Evolutionary conservation across 1,284 basidiomycete genomes (phyloP), one percentile per base, ranked within the genome.

Genomic region (Cystobasidium pallidum): DNA sequence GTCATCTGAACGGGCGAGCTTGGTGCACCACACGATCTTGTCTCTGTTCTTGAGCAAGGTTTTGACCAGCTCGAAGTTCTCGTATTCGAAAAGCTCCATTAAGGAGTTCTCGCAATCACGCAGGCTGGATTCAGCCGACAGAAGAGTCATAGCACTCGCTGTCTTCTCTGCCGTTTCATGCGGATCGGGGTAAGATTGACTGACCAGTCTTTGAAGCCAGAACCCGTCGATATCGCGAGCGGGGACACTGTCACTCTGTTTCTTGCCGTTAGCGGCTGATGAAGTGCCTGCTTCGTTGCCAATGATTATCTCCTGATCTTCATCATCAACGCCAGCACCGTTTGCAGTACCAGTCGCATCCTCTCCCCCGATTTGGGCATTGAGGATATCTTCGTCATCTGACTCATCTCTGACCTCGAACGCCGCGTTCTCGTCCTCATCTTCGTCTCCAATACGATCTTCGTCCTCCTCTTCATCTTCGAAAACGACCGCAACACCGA

Each of bases 1-100:
- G 0, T 91, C 91, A 77, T 91, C 89, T 63, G 90, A 90, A 52
- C 94, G 87, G 79, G 93, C 91, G 58, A 98, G 86, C 81, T 94
- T 94, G 51, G 96, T 99, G 80, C 94, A 98, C 96, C 96, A 99
- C 0, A 98, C 92, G 63, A 99, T 86, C 70, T 94, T 89, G 67
- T 99, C 96, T 66, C 94, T 88, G 83, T 99, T 98, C 82, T 94
- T 94, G 79, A 95, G 88, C 79, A 99, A 89, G 67, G 88, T 89
- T 30, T 91, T 90, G 77, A 94, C 94, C 72, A 95, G 86, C 71
- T 94, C 89, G 84, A 96, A 97, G 82, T 93, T 99, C 72, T 97
- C 93, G 82, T 93, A 99, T 73, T 98, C 93, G 81, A 98, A 98
- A 41, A 99, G 85, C 77, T 98, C 95, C 89, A 98, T 98, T 34